These are phyloP conservation scores for Xanthoceras sorbifolium DNA, from an alignment of 345 rosid genomes.

Conservation along the genomic window DNA sequence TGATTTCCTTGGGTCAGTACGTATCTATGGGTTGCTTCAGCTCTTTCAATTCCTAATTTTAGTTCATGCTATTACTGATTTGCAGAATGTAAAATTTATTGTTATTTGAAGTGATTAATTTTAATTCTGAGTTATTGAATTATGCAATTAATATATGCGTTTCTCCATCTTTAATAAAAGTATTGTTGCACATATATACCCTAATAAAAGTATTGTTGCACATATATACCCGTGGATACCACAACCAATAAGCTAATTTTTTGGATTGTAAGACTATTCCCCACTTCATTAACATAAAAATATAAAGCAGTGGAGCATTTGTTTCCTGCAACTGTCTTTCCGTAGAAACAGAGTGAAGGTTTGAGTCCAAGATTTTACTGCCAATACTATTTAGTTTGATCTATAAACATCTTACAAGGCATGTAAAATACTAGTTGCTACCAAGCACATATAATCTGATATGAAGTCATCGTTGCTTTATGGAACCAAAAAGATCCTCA, in stretches of 20 bases:
- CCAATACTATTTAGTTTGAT: neutral
- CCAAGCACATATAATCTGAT: neutral
- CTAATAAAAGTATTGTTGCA: too few relatives aligned
- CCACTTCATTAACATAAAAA: too few relatives aligned
- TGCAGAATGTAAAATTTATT: slow-evolving; percentile 10
- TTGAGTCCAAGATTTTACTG: neutral
- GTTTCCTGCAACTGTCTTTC: neutral
- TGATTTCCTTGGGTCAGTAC: neutral
- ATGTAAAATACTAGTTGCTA: neutral
- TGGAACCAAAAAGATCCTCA: slow-evolving; percentile 71
- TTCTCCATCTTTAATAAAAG: neutral
- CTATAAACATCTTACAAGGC: neutral
- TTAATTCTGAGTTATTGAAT: neutral
- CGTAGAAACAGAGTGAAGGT: neutral
- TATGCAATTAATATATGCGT: neutral
- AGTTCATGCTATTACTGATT: neutral
- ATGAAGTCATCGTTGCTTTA: slow-evolving; percentile 40
- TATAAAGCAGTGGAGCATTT: too few relatives aligned
- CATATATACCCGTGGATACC: too few relatives aligned
- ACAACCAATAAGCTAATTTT: too few relatives aligned
- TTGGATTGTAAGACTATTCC: too few relatives aligned
- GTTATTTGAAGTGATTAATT: slow-evolving; percentile 1
- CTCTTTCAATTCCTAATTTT: slow-evolving; percentile 13
- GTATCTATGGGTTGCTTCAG: neutral
- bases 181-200: neutral